Base-by-base conservation (phyloP, 2,329 filamentous ascomycete genomes). In the Colletotrichum lindemuthianum region DNA sequence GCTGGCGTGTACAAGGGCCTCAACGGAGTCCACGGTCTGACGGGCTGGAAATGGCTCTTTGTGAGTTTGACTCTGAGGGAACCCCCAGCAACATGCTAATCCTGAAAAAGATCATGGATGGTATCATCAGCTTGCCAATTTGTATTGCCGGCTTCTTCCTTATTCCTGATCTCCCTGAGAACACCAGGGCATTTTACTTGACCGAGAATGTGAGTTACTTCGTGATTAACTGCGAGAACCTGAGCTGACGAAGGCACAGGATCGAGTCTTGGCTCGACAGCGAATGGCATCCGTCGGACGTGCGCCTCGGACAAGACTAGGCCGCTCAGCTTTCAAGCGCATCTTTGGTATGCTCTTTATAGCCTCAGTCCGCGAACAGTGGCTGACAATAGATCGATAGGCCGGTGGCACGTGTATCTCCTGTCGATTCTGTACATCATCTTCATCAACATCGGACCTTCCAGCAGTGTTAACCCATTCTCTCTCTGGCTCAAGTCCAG, bases 291-390 rank as follows among this genome's bases (percentile, higher is more conserved):
- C 76, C 79, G 0, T 85, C 84, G 0, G 86, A 86, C 71, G 75
- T 87, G 1, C 68, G 84, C 2, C 72, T 84, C 4, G 84, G 84
- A 0, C 84, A 81, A 0, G 81, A 82, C 0, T 85, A 83, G 76
- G 86, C 82, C 1, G 51, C 8, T 65, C 63, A 8, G 63, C 63
- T 3, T 65, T 65, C 41, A 65, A 65, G 39, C 47, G 63, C 3
- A 65, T 65, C 2, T 65, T 65, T 8, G 58, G 55, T 58, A 8
- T 33, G 55, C 2, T 32, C 45, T 33, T 3, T 4, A 24, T 24
- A 12, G 6, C 11, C 5, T 12, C 24, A 15, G 8, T 9, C 13
- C 11, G 11, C 6, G 11, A 9, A 11, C 11, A 12, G 13, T 4
- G 10, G 2, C 6, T 2, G 15, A 11, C 6, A 6, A 5, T 6